A percentile compares a stretch with the other conserved stretches of the same genome.
These are phyloP conservation scores for Haplographium delicatum DNA, from an alignment of 495 filamentous ascomycete genomes.

Conservation along the genomic window DNA sequence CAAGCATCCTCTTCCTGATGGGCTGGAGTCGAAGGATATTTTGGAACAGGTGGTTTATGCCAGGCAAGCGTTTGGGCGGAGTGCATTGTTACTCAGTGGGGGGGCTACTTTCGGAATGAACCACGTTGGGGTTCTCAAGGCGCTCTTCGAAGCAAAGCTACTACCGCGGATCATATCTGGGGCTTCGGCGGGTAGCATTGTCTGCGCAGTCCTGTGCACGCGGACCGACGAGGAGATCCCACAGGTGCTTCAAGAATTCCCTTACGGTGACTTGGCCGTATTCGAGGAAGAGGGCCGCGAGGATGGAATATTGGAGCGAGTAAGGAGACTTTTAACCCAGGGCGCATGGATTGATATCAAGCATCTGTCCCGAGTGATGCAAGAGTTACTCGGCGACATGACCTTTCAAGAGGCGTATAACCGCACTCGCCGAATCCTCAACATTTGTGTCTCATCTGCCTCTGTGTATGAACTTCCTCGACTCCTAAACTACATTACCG, in stretches of 20 bases:
- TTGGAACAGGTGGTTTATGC: conserved; percentile 70
- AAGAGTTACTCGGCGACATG: conserved; percentile 70
- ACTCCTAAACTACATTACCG: conserved; percentile 87
- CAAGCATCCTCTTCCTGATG: conserved; percentile 39
- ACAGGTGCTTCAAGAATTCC: conserved; percentile 62
- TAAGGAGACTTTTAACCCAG: conserved; percentile 70
- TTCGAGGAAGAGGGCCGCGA: conserved; percentile 71
- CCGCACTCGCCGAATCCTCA: conserved; percentile 80
- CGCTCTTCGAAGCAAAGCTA: conserved; percentile 67
- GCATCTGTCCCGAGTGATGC: conserved; percentile 77
- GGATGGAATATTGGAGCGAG: conserved; percentile 62
- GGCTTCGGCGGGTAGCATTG: conserved; percentile 90
- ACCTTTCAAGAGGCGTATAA: conserved; percentile 97
- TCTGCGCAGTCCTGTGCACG: conserved; percentile 79
- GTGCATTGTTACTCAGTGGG: conserved; percentile 80
- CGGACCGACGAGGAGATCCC: conserved; percentile 83
- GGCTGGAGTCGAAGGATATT: conserved; percentile 58
- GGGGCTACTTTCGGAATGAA: conserved; percentile 95
- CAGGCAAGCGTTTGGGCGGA: conserved; percentile 83
- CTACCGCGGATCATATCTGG: conserved; percentile 91
- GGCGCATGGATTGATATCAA: conserved; percentile 80
- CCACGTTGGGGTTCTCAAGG: conserved; percentile 90
- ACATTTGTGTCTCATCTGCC: conserved; percentile 86
- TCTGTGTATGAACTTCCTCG: conserved; percentile 82
- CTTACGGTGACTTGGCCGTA: conserved; percentile 76